Conservation (phyloP, 768 basidiomycete genomes). For the Russula lepida region DNA sequence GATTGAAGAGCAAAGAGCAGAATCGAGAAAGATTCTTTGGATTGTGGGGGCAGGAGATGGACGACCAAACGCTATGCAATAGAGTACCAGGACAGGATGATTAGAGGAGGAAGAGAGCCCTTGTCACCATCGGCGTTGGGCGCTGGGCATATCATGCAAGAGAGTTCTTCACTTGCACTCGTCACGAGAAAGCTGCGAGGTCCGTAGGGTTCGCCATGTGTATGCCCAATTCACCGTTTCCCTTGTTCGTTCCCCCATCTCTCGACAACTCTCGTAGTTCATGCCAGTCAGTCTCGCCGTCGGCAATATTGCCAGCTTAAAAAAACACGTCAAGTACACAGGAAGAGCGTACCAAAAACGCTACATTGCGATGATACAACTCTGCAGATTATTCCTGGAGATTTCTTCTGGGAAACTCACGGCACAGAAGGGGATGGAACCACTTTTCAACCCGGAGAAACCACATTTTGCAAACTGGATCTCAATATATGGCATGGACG, state of each 20-base stretch:
- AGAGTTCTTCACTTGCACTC: background rate
- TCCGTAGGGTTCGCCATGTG: conserved; percentile 1
- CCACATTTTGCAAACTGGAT: too few relatives aligned
- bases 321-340: conserved; percentile 13
- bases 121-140: background rate
- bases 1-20: background rate
- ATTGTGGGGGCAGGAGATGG: background rate
- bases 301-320: conserved; percentile 9
- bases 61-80: background rate
- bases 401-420: conserved; percentile 15
- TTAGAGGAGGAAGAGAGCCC: too few relatives aligned
- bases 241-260: conserved; percentile 8
- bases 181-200: conserved; percentile 10
- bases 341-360: conserved; percentile 17
- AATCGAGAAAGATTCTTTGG: background rate
- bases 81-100: background rate
- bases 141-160: background rate
- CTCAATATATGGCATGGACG: too few relatives aligned
- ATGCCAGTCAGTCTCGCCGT: conserved; percentile 14
- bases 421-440: too few relatives aligned
- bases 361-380: conserved; percentile 16
- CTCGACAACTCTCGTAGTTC: background rate
- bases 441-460: too few relatives aligned
- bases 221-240: background rate
- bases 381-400: conserved; percentile 15